Percentiles rank a stretch among this genome's conserved stretches.
These are phyloP conservation scores for Candida mesenterica DNA, from an alignment of 1,139 yeast species.

Conservation along the genomic window DNA sequence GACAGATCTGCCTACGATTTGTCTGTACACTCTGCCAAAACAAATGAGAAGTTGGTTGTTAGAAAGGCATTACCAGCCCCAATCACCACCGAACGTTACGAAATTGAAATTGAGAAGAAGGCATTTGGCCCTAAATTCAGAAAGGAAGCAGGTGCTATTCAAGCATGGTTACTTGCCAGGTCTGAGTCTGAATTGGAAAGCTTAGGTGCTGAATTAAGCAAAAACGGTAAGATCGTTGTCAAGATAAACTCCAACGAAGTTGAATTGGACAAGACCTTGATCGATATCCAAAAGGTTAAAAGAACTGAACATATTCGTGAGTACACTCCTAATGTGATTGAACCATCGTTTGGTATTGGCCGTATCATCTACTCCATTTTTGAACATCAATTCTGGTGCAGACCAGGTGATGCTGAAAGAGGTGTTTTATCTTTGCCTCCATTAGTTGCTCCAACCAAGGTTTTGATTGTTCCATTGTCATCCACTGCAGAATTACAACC, in stretches of 20 bases:
- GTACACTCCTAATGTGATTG: conserved; percentile 95
- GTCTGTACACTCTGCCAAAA: conserved; percentile 91
- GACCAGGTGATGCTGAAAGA: conserved; percentile 91
- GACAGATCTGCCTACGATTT: conserved; percentile 98
- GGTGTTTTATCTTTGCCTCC: conserved; percentile 94
- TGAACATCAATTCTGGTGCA: conserved; percentile 94
- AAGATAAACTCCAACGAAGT: conserved; percentile 57
- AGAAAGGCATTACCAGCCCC: conserved; percentile 89
- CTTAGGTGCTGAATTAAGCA: conserved; percentile 64
- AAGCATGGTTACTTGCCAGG: conserved; percentile 70
- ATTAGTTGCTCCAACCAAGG: conserved; percentile 96
- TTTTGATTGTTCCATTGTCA: conserved; percentile 90
- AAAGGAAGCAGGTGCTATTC: conserved; percentile 92
- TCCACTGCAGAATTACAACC: conserved; percentile 80
- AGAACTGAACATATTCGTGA: conserved; percentile 91
- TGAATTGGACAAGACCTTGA: conserved; percentile 70
- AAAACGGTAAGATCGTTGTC: conserved; percentile 64
- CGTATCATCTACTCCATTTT: conserved; percentile 91
- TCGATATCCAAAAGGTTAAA: conserved; percentile 73
- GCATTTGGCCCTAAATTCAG: conserved; percentile 97
- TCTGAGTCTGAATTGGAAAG: conserved; percentile 85
- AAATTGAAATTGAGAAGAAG: conserved; percentile 86
- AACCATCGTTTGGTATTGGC: conserved; percentile 99
- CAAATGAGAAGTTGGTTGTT: conserved; percentile 91
- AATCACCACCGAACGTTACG: conserved; percentile 74